phyloP scores from a whole-genome alignment of 495 filamentous ascomycete species.

The Penicillium waksmanii region DNA sequence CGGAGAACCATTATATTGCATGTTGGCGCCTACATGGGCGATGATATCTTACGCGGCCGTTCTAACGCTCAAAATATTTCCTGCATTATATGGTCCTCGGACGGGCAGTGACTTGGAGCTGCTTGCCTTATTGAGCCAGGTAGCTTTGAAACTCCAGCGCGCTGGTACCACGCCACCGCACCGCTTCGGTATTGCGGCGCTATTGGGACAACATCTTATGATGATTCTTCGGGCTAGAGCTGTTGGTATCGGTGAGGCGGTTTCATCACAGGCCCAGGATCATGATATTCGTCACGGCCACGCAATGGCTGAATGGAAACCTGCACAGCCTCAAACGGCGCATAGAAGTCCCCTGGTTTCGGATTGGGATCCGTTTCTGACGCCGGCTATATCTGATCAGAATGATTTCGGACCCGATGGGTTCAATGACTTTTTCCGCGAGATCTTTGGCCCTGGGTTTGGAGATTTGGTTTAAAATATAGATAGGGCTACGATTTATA shows the following conservation, averaged over 20 bases:
- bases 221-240: constrained; percentile 1
- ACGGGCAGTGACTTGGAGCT: not conserved
- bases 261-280: not conserved
- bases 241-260: not conserved
- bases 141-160: not conserved
- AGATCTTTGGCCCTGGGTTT: not conserved
- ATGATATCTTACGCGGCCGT: constrained; percentile 36
- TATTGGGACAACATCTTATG: constrained; percentile 2
- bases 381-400: not conserved
- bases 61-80: constrained; percentile 28
- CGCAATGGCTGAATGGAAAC: not conserved
- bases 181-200: not conserved
- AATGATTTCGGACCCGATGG: not conserved
- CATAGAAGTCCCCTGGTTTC: not conserved
- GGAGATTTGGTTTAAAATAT: not conserved
- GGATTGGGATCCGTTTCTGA: not conserved
- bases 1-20: constrained; percentile 33
- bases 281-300: not conserved
- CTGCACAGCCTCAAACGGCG: not conserved
- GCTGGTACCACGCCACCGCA: not conserved
- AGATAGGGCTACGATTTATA: not conserved
- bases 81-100: constrained; percentile 15
- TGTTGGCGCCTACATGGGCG: constrained; percentile 38
- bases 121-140: not conserved
- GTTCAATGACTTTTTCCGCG: not conserved